Evolutionary conservation across 352 stramenopile species (phyloP).

Genomic region (Phytophthora melonis): DNA sequence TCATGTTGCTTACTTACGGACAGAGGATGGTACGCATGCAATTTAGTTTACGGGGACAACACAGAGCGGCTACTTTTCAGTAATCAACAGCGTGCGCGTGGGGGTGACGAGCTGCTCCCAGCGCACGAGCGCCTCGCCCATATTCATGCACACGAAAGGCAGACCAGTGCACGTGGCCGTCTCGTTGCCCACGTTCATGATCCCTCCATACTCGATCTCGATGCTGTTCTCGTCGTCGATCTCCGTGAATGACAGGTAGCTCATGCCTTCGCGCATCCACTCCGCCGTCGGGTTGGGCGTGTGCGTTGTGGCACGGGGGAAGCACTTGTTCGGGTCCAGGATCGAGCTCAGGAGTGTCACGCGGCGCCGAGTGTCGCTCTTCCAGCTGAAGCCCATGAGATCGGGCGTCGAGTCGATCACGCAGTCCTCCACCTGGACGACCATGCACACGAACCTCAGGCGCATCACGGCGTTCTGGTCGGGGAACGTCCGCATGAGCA

Average conservation of each 20-base stretch:
- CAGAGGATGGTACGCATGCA: not conserved
- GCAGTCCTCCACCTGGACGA: constrained; percentile 43
- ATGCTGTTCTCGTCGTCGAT: constrained; percentile 44
- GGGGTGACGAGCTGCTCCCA: constrained; percentile 47
- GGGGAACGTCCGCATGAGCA: constrained; percentile 52
- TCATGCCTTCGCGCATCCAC: constrained; percentile 50
- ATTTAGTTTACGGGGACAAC: constrained; percentile 21
- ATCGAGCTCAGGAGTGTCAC: constrained; percentile 40
- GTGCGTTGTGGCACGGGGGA: constrained; percentile 28
- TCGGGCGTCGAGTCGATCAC: constrained; percentile 31
- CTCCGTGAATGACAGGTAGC: constrained; percentile 54
- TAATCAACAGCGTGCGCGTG: constrained; percentile 37
- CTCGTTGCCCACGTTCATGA: constrained; percentile 39
- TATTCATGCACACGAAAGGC: constrained; percentile 41
- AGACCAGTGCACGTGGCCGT: constrained; percentile 36
- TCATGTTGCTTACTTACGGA: constrained; percentile 3
- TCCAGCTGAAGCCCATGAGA: constrained; percentile 9
- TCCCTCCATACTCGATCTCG: constrained; percentile 50
- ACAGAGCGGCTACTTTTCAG: constrained; percentile 23
- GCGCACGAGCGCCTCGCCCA: constrained; percentile 44
- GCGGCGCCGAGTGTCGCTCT: constrained; percentile 30
- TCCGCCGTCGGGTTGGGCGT: constrained; percentile 21
- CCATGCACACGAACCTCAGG: constrained; percentile 41
- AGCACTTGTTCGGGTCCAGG: constrained; percentile 41
- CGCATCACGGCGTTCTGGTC: constrained; percentile 48